A percentile compares a stretch with the other conserved stretches of the same genome.
phyloP scores from a whole-genome alignment of 805 yeast genomes.

The Barnettozyma populi region DNA sequence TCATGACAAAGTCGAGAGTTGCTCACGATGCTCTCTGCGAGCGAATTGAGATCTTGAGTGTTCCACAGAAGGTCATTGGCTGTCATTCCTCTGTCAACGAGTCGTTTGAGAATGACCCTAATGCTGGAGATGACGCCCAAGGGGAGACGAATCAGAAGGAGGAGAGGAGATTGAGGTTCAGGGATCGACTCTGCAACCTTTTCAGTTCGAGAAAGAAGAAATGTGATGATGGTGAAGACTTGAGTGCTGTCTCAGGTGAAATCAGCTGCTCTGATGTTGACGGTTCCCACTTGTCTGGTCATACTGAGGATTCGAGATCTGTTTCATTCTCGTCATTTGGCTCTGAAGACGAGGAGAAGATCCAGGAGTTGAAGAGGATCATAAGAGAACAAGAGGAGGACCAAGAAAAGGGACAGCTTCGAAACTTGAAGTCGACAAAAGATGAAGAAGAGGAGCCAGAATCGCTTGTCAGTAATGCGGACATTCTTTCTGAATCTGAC shows the following conservation, averaged over 20 bases:
- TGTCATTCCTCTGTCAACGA: not conserved
- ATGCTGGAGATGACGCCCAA: not conserved
- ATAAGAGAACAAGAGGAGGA: constrained; percentile 4
- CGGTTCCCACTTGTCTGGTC: not conserved
- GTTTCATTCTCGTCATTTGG: constrained; percentile 1
- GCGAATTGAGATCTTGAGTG: constrained; percentile 4
- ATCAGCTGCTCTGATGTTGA: not conserved
- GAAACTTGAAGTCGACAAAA: not conserved
- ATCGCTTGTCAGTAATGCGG: not conserved
- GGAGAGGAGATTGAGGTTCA: not conserved
- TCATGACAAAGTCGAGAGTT: not conserved
- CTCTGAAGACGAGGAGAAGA: constrained; percentile 3
- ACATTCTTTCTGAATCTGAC: not conserved
- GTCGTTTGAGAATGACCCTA: not conserved
- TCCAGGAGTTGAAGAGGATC: not conserved
- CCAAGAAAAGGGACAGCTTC: too few species aligned
- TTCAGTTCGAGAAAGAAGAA: not conserved
- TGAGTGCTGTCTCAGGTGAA: not conserved
- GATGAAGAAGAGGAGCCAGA: not conserved
- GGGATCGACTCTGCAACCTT: constrained; percentile 1
- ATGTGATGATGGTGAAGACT: not conserved
- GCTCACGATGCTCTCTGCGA: not conserved
- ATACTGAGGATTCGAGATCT: not conserved
- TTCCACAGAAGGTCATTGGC: not conserved
- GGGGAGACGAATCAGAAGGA: not conserved